Base-by-base conservation (phyloP, 768 basidiomycete genomes). In the Asterophora parasitica region DNA sequence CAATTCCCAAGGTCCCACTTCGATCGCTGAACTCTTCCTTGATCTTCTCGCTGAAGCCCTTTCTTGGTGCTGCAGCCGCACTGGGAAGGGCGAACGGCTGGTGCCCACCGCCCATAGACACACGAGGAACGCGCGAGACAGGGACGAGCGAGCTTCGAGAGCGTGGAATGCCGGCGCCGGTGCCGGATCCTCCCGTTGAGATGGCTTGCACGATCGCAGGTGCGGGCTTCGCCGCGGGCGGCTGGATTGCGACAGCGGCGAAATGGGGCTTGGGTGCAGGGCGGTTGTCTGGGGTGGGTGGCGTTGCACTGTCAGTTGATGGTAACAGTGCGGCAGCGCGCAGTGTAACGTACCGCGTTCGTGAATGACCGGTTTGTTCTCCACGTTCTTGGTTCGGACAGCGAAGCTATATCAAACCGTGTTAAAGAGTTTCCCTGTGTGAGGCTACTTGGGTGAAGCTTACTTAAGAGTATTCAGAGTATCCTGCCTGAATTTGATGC, bases 401-500 rank as follows among this genome's bases (percentile, higher is more conserved):
- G 88, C 89, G 57, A 92, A 92, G 61, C 88, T 70, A 34, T n/a
- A 41, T 47, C 35, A 17, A 32, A 37, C 19, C 3, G 23, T 49
- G 23, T 52, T 7, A 48, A 19, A 37, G 37, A 36, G 38, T 20
- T 36, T 16, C 40, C 9, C 43, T 11, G 23, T 2, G 4, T 32
- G 10, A 8, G 37, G 17, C n/a, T n/a, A 28, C 10, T 20, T 49
- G 23, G 23, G 6, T 11, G 35, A 16, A 19, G 67, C 75, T 41
- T 57, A 89, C 90, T 92, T 92, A n/a, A 95, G 73, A 4, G 92
- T 94, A 62, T 93, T 92, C 12, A 93, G 71, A 4, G 91, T 92
- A 65, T 94, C 92, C 62, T 88, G 83, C 46, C 88, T 73, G 55
- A 91, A 92, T 62, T 83, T 91, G 28, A 67, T 68, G 1, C 88